phyloP scores from a whole-genome alignment of 163 green algal species.

The Chlamydomonas reinhardtii region DNA sequence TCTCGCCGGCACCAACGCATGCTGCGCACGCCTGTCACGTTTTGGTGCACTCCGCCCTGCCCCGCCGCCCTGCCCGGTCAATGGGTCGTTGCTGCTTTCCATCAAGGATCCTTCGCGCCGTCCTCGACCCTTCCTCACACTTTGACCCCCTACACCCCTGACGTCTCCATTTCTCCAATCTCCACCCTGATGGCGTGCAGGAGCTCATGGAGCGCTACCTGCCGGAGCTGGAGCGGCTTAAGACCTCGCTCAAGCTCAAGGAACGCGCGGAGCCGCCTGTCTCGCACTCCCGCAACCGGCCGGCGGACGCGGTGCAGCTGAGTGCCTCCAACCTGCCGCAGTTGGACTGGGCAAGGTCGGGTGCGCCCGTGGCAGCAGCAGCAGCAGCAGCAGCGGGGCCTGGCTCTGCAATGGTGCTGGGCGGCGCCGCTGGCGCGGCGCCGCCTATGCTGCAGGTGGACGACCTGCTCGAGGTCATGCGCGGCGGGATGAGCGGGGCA shows the following conservation, averaged over 20 bases:
- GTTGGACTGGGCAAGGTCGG: conserved; percentile 61
- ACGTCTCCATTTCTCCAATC: background rate
- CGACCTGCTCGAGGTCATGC: conserved; percentile 54
- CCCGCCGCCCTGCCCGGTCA: too few species aligned
- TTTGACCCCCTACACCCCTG: too few species aligned
- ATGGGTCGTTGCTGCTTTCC: too few species aligned
- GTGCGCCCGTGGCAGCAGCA: background rate
- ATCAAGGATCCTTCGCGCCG: too few species aligned
- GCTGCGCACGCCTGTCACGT: too few species aligned
- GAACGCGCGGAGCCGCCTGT: conserved; percentile 20
- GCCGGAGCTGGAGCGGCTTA: conserved; percentile 81
- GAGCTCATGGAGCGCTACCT: conserved; percentile 55
- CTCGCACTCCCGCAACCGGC: conserved; percentile 56
- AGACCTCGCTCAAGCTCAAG: conserved; percentile 51
- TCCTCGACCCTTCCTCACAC: too few species aligned
- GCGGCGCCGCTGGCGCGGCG: background rate
- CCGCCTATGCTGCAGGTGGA: conserved; percentile 23
- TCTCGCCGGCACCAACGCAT: too few species aligned
- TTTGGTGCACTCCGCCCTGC: too few species aligned
- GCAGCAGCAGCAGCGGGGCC: background rate
- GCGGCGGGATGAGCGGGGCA: background rate
- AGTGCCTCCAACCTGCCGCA: conserved; percentile 71
- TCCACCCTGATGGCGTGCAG: conserved; percentile 25
- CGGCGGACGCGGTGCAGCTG: conserved; percentile 68
- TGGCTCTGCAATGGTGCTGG: background rate